phyloP scores from a whole-genome alignment of 768 basidiomycete genomes.

The Pisolithus microcarpus region DNA sequence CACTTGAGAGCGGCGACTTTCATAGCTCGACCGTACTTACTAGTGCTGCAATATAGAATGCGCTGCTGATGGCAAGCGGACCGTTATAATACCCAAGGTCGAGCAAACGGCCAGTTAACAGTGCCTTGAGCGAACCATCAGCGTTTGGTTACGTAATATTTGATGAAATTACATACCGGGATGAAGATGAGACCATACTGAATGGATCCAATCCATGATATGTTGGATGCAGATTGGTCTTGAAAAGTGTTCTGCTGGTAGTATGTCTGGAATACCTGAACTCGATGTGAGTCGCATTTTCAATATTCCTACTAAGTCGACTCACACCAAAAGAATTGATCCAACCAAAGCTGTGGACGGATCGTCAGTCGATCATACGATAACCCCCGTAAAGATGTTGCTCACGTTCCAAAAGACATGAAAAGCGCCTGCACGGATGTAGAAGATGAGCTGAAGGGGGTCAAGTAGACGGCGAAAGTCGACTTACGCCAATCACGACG shows the following conservation, averaged over 20 bases:
- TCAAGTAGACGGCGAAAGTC: neutral
- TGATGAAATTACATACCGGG: neutral
- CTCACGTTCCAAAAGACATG: conserved; percentile 5
- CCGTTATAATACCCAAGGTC: conserved; percentile 7
- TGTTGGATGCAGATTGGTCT: conserved; percentile 13
- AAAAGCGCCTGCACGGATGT: neutral
- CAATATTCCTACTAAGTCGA: neutral
- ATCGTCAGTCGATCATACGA: neutral
- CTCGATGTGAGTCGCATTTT: neutral
- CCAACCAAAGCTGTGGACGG: conserved; percentile 1
- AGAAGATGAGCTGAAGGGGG: neutral
- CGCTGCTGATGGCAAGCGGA: conserved; percentile 4
- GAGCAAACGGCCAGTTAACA: conserved; percentile 7
- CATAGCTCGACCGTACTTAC: conserved; percentile 28
- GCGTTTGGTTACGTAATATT: conserved; percentile 27
- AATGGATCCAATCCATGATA: conserved; percentile 23
- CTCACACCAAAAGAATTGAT: conserved; percentile 5
- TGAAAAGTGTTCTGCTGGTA: conserved; percentile 16
- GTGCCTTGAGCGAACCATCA: neutral
- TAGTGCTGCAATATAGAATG: neutral
- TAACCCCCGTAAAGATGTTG: neutral
- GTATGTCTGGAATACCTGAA: conserved; percentile 16
- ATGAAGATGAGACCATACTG: conserved; percentile 11
- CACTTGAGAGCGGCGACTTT: neutral
- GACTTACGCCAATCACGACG: conserved; percentile 5